Evolutionary conservation across 2,329 filamentous ascomycete genomes (phyloP).

Genomic region (Diaporthe eres): DNA sequence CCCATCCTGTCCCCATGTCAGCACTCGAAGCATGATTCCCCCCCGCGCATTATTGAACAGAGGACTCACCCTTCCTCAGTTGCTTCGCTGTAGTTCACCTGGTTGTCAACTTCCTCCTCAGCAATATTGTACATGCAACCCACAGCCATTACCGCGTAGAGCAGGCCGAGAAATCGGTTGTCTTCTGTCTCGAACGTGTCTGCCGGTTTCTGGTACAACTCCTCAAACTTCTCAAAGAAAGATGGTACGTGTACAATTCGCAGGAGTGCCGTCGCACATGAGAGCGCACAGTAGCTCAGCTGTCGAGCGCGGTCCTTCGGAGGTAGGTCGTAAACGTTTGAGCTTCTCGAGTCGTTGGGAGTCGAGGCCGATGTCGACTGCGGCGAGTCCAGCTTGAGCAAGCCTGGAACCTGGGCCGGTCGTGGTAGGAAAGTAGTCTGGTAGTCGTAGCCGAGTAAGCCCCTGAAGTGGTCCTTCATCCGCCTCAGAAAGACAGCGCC

Average conservation of each 20-base stretch:
- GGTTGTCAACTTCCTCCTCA: constrained; percentile 65
- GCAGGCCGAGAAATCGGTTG: constrained; percentile 76
- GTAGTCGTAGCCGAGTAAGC: constrained; percentile 77
- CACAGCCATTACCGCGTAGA: constrained; percentile 79
- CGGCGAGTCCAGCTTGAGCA: constrained; percentile 78
- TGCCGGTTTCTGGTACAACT: constrained; percentile 79
- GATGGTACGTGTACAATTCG: constrained; percentile 85
- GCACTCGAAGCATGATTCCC: neutral
- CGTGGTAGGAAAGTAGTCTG: constrained; percentile 71
- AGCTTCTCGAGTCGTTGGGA: constrained; percentile 69
- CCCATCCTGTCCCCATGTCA: constrained; percentile 69
- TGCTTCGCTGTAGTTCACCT: constrained; percentile 63
- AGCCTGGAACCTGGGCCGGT: constrained; percentile 62
- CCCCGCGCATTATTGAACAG: neutral
- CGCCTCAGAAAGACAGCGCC: constrained; percentile 89
- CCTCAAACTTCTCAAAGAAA: constrained; percentile 84
- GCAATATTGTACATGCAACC: constrained; percentile 79
- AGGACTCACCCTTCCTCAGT: constrained; percentile 68
- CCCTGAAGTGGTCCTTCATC: constrained; percentile 89
- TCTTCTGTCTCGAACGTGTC: constrained; percentile 76
- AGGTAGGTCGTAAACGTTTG: constrained; percentile 77
- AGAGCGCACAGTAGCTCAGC: constrained; percentile 69
- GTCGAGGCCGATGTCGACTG: constrained; percentile 72
- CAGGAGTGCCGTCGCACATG: constrained; percentile 70
- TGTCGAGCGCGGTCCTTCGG: constrained; percentile 68